These are phyloP conservation scores for Byssoonygena ceratinophila DNA, from an alignment of 2,329 filamentous ascomycete species.

Conservation along the genomic window DNA sequence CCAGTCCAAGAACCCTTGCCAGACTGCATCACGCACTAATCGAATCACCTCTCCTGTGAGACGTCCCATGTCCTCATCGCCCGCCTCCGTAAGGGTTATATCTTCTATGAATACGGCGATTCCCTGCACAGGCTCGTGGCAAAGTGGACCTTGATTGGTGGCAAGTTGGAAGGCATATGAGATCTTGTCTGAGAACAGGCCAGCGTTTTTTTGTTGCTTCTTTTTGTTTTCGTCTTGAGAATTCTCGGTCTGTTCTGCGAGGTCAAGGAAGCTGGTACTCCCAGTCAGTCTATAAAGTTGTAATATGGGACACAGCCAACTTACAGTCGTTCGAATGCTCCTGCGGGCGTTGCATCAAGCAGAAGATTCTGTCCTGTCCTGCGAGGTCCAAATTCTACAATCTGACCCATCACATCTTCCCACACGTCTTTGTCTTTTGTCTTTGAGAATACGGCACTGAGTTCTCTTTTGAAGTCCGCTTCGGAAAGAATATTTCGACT, in stretches of 20 bases:
- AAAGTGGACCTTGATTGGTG: constrained; percentile 78
- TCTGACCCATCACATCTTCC: constrained; percentile 64
- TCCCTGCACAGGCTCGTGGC: constrained; percentile 85
- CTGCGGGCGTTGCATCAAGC: constrained; percentile 65
- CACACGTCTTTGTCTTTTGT: constrained; percentile 67
- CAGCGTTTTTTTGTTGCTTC: constrained; percentile 30
- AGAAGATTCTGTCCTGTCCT: constrained; percentile 80
- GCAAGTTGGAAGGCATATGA: constrained; percentile 89
- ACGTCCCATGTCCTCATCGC: constrained; percentile 55
- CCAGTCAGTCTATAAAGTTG: neutral
- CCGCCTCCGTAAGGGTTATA: constrained; percentile 50
- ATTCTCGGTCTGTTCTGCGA: neutral
- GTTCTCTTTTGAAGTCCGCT: constrained; percentile 64
- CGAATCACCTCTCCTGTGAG: constrained; percentile 91
- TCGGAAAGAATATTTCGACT: constrained; percentile 55
- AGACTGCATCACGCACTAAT: constrained; percentile 72
- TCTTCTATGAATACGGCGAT: constrained; percentile 84
- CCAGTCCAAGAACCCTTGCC: constrained; percentile 86
- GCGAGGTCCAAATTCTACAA: constrained; percentile 81
- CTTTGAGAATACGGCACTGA: constrained; percentile 54
- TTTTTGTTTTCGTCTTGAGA: neutral
- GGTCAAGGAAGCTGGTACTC: constrained; percentile 6
- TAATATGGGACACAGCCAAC: neutral
- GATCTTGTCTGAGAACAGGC: constrained; percentile 80
- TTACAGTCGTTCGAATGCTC: constrained; percentile 58